phyloP scores from a whole-genome alignment of 768 basidiomycete genomes.

The Amanita pallidorosea region DNA sequence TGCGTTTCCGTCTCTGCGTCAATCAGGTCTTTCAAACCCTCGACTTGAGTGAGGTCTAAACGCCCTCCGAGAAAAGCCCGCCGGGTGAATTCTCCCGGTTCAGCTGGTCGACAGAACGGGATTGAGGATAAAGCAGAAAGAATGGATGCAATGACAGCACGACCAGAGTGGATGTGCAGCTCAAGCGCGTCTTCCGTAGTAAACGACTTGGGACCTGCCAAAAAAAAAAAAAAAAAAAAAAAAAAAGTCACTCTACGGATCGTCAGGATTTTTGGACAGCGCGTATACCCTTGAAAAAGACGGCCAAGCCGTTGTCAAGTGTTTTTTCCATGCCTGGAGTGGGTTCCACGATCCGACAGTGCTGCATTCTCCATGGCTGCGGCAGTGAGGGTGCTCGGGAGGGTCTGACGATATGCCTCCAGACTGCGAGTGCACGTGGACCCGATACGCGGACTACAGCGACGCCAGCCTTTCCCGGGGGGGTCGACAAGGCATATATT shows the following conservation, averaged over 20 bases:
- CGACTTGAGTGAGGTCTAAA: slow-evolving; percentile 81
- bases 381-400: slow-evolving; percentile 4
- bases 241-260: not conserved
- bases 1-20: slow-evolving; percentile 84
- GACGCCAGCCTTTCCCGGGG: slow-evolving; percentile 77
- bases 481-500: slow-evolving; percentile 83
- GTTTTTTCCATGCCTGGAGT: slow-evolving; percentile 32
- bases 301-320: slow-evolving; percentile 72
- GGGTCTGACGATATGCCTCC: slow-evolving; percentile 43
- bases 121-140: slow-evolving; percentile 51
- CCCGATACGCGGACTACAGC: slow-evolving; percentile 80
- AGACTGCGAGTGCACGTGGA: slow-evolving; percentile 54
- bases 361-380: slow-evolving; percentile 54
- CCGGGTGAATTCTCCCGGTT: slow-evolving; percentile 82
- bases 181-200: slow-evolving; percentile 80
- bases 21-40: slow-evolving; percentile 79
- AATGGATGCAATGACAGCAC: slow-evolving; percentile 66
- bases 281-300: slow-evolving; percentile 71
- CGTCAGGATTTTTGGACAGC: not conserved
- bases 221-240: too few relatives aligned
- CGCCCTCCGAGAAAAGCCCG: slow-evolving; percentile 75
- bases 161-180: slow-evolving; percentile 79
- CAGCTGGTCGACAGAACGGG: slow-evolving; percentile 64
- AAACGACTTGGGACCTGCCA: slow-evolving; percentile 66
- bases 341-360: slow-evolving; percentile 61